These are phyloP conservation scores for Tolypocladium nubicola DNA, from an alignment of 2,329 filamentous ascomycete species.

Conservation along the genomic window DNA sequence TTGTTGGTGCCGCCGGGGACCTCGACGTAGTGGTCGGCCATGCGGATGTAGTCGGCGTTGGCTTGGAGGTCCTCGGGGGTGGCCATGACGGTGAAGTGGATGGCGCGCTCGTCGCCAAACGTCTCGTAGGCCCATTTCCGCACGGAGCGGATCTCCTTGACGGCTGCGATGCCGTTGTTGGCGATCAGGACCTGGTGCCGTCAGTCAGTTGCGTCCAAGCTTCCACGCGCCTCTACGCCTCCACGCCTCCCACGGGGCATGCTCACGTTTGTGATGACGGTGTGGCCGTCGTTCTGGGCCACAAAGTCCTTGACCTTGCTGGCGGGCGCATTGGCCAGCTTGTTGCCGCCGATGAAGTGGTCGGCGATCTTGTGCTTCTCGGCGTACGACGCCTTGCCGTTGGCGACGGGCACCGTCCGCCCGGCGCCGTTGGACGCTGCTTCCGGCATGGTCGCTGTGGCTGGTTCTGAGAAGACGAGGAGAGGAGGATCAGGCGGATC, in stretches of 20 bases:
- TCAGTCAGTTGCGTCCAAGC: not conserved
- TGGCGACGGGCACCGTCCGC: conserved; percentile 40
- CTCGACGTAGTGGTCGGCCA: conserved; percentile 99
- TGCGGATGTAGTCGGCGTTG: conserved; percentile 98
- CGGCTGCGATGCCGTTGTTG: conserved; percentile 98
- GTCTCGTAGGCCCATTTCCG: conserved; percentile 99
- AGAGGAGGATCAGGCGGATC: not conserved
- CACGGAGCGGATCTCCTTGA: conserved; percentile 98
- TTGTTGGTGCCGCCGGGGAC: conserved; percentile 98
- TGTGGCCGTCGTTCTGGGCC: conserved; percentile 79
- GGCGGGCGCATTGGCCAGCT: conserved; percentile 67
- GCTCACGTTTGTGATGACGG: conserved; percentile 93
- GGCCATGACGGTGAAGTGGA: conserved; percentile 99
- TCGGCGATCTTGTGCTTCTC: conserved; percentile 74
- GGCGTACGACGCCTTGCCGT: conserved; percentile 58
- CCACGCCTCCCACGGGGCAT: not conserved
- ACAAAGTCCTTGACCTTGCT: conserved; percentile 97
- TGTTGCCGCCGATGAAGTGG: conserved; percentile 96
- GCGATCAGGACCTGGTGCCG: conserved; percentile 77
- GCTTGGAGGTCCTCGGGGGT: conserved; percentile 95
- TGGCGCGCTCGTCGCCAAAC: conserved; percentile 94
- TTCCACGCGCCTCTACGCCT: not conserved
- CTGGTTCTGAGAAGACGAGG: not conserved
- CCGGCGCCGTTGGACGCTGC: conserved; percentile 33
- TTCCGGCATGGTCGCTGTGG: conserved; percentile 33